A percentile compares a stretch with the other conserved stretches of the same genome.
These are phyloP conservation scores for Aspergillus spinulosporus DNA, from an alignment of 2,329 filamentous ascomycete species.

Conservation along the genomic window DNA sequence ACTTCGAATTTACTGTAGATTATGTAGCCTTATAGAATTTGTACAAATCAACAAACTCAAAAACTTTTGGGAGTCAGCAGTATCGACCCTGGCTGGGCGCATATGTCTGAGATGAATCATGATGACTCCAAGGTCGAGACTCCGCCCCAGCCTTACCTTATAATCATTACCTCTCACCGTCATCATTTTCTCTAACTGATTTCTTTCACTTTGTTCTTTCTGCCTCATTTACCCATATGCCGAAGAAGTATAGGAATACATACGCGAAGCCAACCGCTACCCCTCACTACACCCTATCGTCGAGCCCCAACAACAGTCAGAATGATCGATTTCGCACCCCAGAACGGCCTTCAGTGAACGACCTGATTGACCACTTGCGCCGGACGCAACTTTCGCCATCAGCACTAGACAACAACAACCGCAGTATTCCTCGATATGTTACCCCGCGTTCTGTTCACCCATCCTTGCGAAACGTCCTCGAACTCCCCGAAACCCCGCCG, in stretches of 20 bases:
- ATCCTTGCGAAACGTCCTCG: slow-evolving; percentile 45
- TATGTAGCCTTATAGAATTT: slow-evolving; percentile 16
- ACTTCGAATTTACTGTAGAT: slow-evolving; percentile 12
- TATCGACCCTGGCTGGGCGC: no score
- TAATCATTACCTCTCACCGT: slow-evolving; percentile 6
- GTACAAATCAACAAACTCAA: neutral
- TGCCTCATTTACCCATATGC: slow-evolving; percentile 38
- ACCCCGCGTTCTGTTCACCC: slow-evolving; percentile 46
- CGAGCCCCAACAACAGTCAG: slow-evolving; percentile 24
- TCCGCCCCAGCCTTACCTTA: neutral
- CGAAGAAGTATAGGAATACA: slow-evolving; percentile 46
- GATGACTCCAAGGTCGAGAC: neutral
- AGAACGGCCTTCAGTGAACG: slow-evolving; percentile 45
- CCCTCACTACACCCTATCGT: slow-evolving; percentile 42
- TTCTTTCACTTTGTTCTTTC: slow-evolving; percentile 12
- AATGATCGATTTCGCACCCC: slow-evolving; percentile 29
- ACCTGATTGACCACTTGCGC: slow-evolving; percentile 49
- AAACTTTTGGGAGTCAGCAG: no score
- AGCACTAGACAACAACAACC: slow-evolving; percentile 17
- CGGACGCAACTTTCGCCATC: slow-evolving; percentile 39
- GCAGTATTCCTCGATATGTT: slow-evolving; percentile 22
- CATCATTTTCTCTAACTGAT: neutral
- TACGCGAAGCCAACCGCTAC: slow-evolving; percentile 44
- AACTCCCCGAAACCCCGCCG: slow-evolving; percentile 46
- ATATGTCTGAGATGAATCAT: neutral